A percentile compares a stretch with the other conserved stretches of the same genome.
phyloP scores from a whole-genome alignment of 192 early-diverging fungal genomes.

The Oehlia diaphana region DNA sequence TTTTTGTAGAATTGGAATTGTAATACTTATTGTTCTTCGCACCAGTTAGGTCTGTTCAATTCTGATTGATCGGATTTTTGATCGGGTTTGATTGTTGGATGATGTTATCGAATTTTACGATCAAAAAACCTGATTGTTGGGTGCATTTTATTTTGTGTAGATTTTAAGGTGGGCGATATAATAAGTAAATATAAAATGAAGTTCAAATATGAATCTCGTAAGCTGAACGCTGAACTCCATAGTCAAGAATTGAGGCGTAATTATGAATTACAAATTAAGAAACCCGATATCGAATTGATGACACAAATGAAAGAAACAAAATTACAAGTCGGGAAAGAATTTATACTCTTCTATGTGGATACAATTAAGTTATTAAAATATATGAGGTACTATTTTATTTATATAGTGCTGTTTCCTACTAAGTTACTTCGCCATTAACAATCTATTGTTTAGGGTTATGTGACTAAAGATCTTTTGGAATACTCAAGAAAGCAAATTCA shows the following conservation, averaged over 20 bases:
- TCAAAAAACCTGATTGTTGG: no score
- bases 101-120: no score
- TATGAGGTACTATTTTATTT: background rate
- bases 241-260: background rate
- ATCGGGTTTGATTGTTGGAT: no score
- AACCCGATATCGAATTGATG: constrained; percentile 4
- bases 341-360: background rate
- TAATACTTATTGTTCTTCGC: no score
- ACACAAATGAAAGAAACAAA: constrained; percentile 10
- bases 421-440: background rate
- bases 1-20: no score
- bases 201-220: constrained; percentile 1
- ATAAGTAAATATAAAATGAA: background rate
- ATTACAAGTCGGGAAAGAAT: constrained; percentile 19
- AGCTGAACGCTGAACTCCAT: background rate
- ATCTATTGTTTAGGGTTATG: constrained; percentile 8
- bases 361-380: background rate
- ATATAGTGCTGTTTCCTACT: background rate
- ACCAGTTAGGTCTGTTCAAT: no score
- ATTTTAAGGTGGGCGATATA: no score
- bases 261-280: constrained; percentile 3
- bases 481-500: background rate
- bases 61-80: no score
- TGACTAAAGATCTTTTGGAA: background rate
- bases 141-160: no score